Percentiles rank a stretch among this genome's conserved stretches.
Conservation (phyloP, 2,329 filamentous ascomycete species). For the Pseudocercospora musae region DNA sequence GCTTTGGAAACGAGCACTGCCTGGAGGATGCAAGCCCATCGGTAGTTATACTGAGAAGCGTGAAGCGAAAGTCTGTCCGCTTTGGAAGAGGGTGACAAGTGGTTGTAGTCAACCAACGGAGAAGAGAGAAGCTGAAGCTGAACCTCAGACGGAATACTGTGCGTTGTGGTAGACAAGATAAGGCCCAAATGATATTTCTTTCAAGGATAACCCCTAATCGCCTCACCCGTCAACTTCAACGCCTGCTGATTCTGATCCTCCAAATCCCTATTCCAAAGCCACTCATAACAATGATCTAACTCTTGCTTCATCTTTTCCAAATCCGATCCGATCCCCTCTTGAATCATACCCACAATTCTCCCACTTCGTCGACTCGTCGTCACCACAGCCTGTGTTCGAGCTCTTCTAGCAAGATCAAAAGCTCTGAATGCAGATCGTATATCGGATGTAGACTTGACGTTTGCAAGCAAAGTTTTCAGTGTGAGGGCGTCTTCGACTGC, state of each 20-base stretch:
- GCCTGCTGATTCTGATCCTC: not conserved
- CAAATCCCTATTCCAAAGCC: conserved; percentile 9
- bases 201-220: not conserved
- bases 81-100: not conserved
- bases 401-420: conserved; percentile 15
- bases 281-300: conserved; percentile 1
- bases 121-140: not conserved
- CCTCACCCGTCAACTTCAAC: not conserved
- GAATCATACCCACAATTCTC: not conserved
- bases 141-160: not conserved
- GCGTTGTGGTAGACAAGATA: not conserved
- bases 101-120: not conserved
- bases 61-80: no score
- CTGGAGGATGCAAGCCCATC: no score
- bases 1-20: not conserved
- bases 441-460: conserved; percentile 47
- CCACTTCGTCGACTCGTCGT: conserved; percentile 11
- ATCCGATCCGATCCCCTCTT: not conserved
- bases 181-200: not conserved
- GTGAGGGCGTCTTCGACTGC: conserved; percentile 66
- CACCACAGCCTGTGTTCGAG: conserved; percentile 14
- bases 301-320: not conserved
- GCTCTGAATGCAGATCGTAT: conserved; percentile 2
- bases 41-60: no score
- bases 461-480: conserved; percentile 53